phyloP scores from a whole-genome alignment of 176 grass and related monocot species.

The Rhynchospora pubera region DNA sequence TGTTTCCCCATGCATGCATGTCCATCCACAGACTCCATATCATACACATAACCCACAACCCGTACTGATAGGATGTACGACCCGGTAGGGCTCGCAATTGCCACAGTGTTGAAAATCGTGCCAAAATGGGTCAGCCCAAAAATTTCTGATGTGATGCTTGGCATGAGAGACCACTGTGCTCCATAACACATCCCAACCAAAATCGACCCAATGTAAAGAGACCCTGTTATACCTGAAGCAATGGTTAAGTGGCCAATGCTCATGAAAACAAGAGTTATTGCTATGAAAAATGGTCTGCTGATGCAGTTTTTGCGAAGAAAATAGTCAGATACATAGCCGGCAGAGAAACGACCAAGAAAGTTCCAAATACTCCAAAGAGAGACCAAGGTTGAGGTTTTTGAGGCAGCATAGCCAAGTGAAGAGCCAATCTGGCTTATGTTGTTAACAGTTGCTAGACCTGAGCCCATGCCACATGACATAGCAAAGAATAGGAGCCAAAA shows the following conservation, averaged over 20 bases:
- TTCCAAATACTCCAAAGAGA: conserved; percentile 58
- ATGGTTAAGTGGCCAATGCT: conserved; percentile 37
- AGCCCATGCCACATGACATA: conserved; percentile 52
- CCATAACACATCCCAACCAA: conserved; percentile 45
- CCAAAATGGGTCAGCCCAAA: conserved; percentile 44
- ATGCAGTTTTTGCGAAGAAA: conserved; percentile 27
- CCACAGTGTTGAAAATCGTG: conserved; percentile 43
- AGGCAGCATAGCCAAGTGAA: conserved; percentile 27
- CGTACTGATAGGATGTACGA: conserved; percentile 42
- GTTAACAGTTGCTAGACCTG: conserved; percentile 44
- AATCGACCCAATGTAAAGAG: conserved; percentile 28
- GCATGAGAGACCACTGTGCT: conserved; percentile 42
- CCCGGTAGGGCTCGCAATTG: conserved; percentile 33
- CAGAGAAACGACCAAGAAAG: conserved; percentile 38
- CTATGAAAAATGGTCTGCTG: conserved; percentile 31
- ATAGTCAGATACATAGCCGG: conserved; percentile 39
- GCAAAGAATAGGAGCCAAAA: conserved; percentile 46
- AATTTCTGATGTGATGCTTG: conserved; percentile 43
- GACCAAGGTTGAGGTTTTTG: conserved; percentile 27
- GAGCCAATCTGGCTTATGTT: conserved; percentile 42
- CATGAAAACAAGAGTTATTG: conserved; percentile 28
- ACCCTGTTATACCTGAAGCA: conserved; percentile 32
- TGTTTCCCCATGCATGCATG: conserved; percentile 25
- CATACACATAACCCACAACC: conserved; percentile 43
- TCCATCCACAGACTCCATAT: conserved; percentile 27